Evolutionary conservation across 2,329 filamentous ascomycete genomes (phyloP).

Genomic region (Diaporthe sp.): DNA sequence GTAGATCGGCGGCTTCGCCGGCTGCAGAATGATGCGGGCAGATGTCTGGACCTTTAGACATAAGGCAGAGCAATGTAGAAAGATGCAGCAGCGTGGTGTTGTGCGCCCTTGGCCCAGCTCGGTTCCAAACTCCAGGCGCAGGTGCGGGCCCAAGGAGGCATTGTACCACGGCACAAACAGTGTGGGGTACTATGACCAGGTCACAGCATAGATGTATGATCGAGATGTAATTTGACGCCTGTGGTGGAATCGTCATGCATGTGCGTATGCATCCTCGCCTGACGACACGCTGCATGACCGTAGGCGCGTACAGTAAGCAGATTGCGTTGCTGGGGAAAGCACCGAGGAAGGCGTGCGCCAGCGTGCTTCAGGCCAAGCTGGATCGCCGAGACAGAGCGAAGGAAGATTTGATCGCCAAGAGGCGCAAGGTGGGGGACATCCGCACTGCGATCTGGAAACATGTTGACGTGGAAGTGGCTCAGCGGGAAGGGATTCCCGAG

Average conservation of each 20-base stretch:
- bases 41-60: not conserved
- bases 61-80: slow-evolving; percentile 8
- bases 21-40: slow-evolving; percentile 6
- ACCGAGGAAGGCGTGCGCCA: too few species aligned
- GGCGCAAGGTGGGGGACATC: slow-evolving; percentile 17
- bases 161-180: not conserved
- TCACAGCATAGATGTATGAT: slow-evolving; percentile 12
- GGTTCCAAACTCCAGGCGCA: slow-evolving; percentile 4
- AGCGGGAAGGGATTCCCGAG: not conserved
- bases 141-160: not conserved
- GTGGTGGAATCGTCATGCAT: slow-evolving; percentile 10
- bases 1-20: slow-evolving; percentile 11
- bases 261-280: slow-evolving; percentile 4
- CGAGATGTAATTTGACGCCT: slow-evolving; percentile 19
- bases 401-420: not conserved
- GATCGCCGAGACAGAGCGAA: not conserved
- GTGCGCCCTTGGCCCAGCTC: slow-evolving; percentile 1
- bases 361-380: not conserved
- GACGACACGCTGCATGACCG: not conserved
- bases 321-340: not conserved
- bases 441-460: not conserved
- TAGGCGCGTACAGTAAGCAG: not conserved
- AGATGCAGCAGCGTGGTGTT: not conserved
- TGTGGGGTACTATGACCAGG: not conserved
- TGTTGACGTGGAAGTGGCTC: not conserved